Percentiles rank a stretch among this genome's conserved stretches.
Conservation (phyloP, 2,329 filamentous ascomycete species). For the Calonectria hawksworthii region DNA sequence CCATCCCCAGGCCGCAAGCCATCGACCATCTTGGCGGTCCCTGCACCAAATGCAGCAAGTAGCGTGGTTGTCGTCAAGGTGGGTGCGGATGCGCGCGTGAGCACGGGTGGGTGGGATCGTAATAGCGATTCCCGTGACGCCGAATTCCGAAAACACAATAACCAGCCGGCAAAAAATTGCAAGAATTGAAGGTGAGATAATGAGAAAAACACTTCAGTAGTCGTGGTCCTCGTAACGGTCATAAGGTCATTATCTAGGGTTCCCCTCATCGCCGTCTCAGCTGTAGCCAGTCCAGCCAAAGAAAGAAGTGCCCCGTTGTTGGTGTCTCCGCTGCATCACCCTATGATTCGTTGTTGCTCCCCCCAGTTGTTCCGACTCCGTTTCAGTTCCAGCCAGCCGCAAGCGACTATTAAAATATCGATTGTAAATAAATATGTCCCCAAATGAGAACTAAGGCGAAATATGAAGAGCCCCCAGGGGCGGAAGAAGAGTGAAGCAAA, state of each 20-base stretch:
- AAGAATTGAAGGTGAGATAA: conserved; percentile 33
- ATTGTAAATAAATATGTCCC: conserved; percentile 32
- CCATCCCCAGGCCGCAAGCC: conserved; percentile 37
- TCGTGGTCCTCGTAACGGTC: conserved; percentile 48
- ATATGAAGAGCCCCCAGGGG: conserved; percentile 17
- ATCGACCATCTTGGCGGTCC: conserved; percentile 28
- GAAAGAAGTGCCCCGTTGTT: background rate
- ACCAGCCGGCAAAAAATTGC: conserved; percentile 39
- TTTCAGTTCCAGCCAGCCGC: conserved; percentile 30
- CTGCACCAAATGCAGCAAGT: conserved; percentile 25
- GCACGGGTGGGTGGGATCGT: conserved; percentile 10
- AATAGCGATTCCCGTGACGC: conserved; percentile 39
- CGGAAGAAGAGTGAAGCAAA: conserved; percentile 12
- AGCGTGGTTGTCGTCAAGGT: background rate
- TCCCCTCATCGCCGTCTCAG: background rate
- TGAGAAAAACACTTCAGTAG: conserved; percentile 33
- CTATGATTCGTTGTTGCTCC: conserved; percentile 25
- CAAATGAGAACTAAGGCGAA: conserved; percentile 18
- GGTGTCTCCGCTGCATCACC: background rate
- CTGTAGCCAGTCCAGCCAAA: background rate
- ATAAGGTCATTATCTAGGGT: conserved; percentile 46
- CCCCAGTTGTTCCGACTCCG: conserved; percentile 18
- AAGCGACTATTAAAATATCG: conserved; percentile 38
- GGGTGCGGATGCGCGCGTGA: conserved; percentile 16
- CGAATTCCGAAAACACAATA: conserved; percentile 44